Base-by-base conservation (phyloP, 345 rosid species). In the Cardamine occulta region DNA sequence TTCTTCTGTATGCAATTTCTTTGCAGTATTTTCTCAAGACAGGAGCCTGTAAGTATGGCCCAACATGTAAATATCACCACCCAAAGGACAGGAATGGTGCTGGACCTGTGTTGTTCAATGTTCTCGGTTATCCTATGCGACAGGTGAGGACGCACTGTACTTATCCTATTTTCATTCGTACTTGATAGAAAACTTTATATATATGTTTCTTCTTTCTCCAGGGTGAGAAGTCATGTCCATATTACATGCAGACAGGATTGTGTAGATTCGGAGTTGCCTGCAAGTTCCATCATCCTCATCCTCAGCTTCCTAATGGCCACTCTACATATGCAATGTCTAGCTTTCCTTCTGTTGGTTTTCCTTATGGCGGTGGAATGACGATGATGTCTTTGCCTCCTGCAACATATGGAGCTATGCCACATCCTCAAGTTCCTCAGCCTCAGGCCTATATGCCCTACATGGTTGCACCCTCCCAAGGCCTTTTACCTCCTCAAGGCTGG, bases 41-140 rank as follows among this genome's bases (percentile, higher is more conserved):
- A 44, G 97, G 97, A 55, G 88, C 93, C 31, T 91, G 97, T 85
- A 89, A 88, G 78, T 91, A 87, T 70, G 97, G 94, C 55, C 47
- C 89, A 34, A 86, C 94, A 10, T 91, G 97, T 82, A 91, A 91
- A 83, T 91, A 86, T 79, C 92, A 91, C 76, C 97, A 91, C 75
- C 94, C 97, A 63, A 91, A 87, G 74, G 94, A 90, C 77, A 85
- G 93, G 81, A 88, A 90, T 67, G 96, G 96, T 72, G 96, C 93
- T 64, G 96, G 88, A 77, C 93, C 90, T 4, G 86, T 87, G 70
- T 79, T 79, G 65, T 91, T 87, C 66, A 91, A 91, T 74, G 47
- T 62, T 79, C 73, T 89, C 4, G 97, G 97, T 69, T 84, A 84
- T 60, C 97, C 94, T 39, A 87, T 91, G 89, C 86, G 97, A 12